Evolutionary conservation across 1,139 yeast genomes (phyloP), one percentile per base, ranked within the genome.

Genomic region (Eremothecium gossypii): DNA sequence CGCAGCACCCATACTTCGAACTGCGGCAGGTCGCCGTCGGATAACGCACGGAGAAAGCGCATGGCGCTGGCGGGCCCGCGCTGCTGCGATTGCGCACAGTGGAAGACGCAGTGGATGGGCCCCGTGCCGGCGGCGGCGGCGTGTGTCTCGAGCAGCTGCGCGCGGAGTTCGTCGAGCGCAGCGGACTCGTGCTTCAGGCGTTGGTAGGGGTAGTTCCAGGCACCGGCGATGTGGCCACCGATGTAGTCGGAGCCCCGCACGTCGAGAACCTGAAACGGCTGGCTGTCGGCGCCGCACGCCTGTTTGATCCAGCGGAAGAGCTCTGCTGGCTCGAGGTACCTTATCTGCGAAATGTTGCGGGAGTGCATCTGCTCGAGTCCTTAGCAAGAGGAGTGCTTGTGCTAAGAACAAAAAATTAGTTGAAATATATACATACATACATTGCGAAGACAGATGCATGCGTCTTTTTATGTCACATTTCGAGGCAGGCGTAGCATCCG

Each of bases 1-100:
- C 73, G 66, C 34, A 89, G 66, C 1, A 89, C 79, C 71, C 79
- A 83, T 3, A 89, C 77, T 39, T 73, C 70, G 49, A 80, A 70
- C 2, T 63, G 54, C 8, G 58, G 59, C 28, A 67, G 65, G 7
- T 57, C 55, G 1, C 65, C 60, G 2, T 69, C 74, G 30, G 68
- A 63, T 12, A 80, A 56, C 13, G 71, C 68, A 49, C 91, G 66
- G 46, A 79, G 63, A 52, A 83, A 83, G 52, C 70, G 70, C 59
- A 79, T 67, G 0, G 96, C 87, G 2, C 95, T 74, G 7, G 84
- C 69, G 0, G 97, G 97, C 0, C 97, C 97, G 38, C 97, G 68
- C 45, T 80, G 93, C 62, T 89, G 96, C 2, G 93, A 81, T 36
- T 84, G 69, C 32, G 87, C 89, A 63, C 97, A 91, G 60, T 89